Evolutionary conservation across 371 early-diverging fungal species (phyloP).

Genomic region (Apophysomyces variabilis): DNA sequence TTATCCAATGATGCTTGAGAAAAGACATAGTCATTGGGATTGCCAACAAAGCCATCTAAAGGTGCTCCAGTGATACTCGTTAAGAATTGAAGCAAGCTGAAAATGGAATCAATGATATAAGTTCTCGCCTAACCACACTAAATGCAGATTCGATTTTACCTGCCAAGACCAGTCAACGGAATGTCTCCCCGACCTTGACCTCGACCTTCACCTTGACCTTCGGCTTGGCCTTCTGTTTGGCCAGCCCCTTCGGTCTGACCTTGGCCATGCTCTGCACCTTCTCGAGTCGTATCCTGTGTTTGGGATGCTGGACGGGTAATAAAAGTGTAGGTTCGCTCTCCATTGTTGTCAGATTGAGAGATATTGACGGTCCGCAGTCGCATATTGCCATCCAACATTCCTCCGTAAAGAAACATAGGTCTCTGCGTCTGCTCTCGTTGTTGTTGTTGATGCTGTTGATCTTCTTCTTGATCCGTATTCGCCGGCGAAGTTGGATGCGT

Average conservation of each 20-base stretch:
- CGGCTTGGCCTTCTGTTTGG: neutral
- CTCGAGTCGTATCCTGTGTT: neutral
- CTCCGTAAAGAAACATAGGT: conserved; percentile 38
- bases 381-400: conserved; percentile 37
- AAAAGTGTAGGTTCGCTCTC: conserved; percentile 3
- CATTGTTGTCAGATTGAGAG: conserved; percentile 10
- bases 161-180: conserved; percentile 29
- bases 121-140: neutral
- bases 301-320: neutral
- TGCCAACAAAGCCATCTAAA: conserved; percentile 47
- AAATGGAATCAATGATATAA: neutral
- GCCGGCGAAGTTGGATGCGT: conserved; percentile 10
- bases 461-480: conserved; percentile 16
- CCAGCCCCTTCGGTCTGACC: conserved; percentile 6
- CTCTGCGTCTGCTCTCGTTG: conserved; percentile 5
- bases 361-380: conserved; percentile 31
- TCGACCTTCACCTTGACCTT: conserved; percentile 14
- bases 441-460: conserved; percentile 8
- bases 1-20: conserved; percentile 71
- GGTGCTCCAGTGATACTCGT: conserved; percentile 39
- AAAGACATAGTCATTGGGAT: conserved; percentile 71
- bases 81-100: conserved; percentile 43
- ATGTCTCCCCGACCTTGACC: conserved; percentile 11
- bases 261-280: conserved; percentile 13
- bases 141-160: conserved; percentile 11